Evolutionary conservation across 441 rosid genomes (phyloP).

Genomic region (Populus trichocarpa): DNA sequence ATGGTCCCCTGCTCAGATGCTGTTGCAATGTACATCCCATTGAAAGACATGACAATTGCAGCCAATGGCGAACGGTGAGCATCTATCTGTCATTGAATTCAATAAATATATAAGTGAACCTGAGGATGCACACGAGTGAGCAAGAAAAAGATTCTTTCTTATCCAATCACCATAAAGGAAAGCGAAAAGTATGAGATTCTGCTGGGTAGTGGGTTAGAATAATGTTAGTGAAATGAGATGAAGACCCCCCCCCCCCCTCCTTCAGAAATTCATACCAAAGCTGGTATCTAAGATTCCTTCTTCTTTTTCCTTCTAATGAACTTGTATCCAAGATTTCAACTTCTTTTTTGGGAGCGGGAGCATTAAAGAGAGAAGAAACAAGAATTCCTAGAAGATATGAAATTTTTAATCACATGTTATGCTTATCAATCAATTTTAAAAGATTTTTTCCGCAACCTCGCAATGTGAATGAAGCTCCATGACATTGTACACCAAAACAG

Average conservation of each 20-base stretch:
- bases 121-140: not conserved
- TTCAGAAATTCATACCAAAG: not conserved
- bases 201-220: not conserved
- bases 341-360: not conserved
- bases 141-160: no score
- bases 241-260: not conserved
- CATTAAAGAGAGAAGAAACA: not conserved
- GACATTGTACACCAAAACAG: conserved; percentile 81
- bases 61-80: conserved; percentile 85
- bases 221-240: not conserved
- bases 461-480: conserved; percentile 75
- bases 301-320: not conserved
- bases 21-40: conserved; percentile 81
- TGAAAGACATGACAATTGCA: conserved; percentile 68
- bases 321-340: not conserved
- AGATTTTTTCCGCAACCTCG: conserved; percentile 48
- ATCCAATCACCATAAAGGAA: no score
- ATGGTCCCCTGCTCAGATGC: conserved; percentile 88
- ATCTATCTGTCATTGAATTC: conserved; percentile 57
- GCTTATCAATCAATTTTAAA: conserved; percentile 1
- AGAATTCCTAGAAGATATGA: not conserved
- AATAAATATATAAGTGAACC: conserved; percentile 3
- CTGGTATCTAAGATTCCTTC: not conserved
- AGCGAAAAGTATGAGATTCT: not conserved
- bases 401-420: not conserved